These are phyloP conservation scores for Fusarium cyanostomum DNA, from an alignment of 2,329 filamentous ascomycete genomes.

Conservation along the genomic window DNA sequence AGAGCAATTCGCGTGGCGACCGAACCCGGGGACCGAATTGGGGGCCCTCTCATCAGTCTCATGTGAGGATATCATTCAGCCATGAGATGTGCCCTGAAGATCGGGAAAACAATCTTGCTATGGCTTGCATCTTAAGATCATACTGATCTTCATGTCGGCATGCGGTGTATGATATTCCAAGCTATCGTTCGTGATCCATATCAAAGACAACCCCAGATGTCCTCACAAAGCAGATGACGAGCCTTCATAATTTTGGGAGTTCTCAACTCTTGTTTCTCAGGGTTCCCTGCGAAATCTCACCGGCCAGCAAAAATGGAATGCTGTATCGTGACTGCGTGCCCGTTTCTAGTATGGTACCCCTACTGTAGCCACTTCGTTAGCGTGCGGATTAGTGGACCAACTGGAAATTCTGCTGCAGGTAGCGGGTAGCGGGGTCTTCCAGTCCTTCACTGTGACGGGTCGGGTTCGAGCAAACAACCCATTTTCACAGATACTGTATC, in stretches of 20 bases:
- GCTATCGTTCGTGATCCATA: too few species aligned
- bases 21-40: constrained; percentile 16
- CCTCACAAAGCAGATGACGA: too few species aligned
- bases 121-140: too few species aligned
- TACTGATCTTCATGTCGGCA: too few species aligned
- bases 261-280: not conserved
- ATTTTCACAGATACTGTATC: too few species aligned
- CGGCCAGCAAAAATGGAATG: not conserved
- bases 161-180: too few species aligned
- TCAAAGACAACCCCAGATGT: too few species aligned
- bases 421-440: constrained; percentile 12
- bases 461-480: too few species aligned
- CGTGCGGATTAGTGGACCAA: constrained; percentile 22
- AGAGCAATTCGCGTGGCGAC: constrained; percentile 10
- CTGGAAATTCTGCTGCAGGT: constrained; percentile 36
- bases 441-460: not conserved
- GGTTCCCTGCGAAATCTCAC: constrained; percentile 7
- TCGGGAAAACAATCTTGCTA: too few species aligned
- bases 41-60: not conserved
- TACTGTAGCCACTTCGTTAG: too few species aligned
- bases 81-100: not conserved
- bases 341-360: too few species aligned
- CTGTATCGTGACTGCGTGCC: not conserved
- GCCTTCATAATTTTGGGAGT: too few species aligned
- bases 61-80: constrained; percentile 24